Conservation (phyloP, 768 basidiomycete genomes). For the Udeniomyces megalosporus region DNA sequence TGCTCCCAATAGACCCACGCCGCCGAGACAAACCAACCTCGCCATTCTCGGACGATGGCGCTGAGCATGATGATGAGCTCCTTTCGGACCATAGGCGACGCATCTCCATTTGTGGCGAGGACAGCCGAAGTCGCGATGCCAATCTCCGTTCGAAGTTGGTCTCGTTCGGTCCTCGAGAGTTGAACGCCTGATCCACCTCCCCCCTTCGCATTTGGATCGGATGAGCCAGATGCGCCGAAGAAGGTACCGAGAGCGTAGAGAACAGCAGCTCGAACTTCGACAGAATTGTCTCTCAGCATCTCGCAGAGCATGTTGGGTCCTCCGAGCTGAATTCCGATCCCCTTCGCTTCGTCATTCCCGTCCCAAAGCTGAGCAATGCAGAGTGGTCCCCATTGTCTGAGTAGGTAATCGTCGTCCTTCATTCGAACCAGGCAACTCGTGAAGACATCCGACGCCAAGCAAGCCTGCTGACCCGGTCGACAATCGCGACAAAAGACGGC, state of each 20-base stretch:
- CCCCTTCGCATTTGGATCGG: conserved; percentile 48
- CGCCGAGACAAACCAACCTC: conserved; percentile 87
- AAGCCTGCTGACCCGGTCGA: conserved; percentile 69
- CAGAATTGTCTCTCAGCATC: conserved; percentile 61
- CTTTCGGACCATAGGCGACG: conserved; percentile 89
- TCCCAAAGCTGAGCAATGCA: conserved; percentile 89
- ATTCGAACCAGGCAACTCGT: conserved; percentile 71
- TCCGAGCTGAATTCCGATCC: conserved; percentile 23
- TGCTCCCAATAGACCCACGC: conserved; percentile 96
- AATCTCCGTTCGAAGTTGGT: conserved; percentile 50
- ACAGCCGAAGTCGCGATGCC: conserved; percentile 78
- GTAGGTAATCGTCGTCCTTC: conserved; percentile 75
- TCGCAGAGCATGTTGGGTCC: conserved; percentile 15
- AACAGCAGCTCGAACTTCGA: conserved; percentile 82
- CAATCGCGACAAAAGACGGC: conserved; percentile 78
- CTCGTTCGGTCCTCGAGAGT: conserved; percentile 32
- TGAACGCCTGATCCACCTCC: conserved; percentile 75
- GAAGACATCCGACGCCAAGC: conserved; percentile 50
- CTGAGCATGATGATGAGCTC: conserved; percentile 82
- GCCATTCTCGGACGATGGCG: conserved; percentile 87
- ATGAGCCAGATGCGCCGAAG: conserved; percentile 70
- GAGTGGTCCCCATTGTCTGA: conserved; percentile 84
- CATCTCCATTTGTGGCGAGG: conserved; percentile 79
- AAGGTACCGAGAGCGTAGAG: conserved; percentile 85
- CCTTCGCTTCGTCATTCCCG: conserved; percentile 73